A percentile compares a stretch with the other conserved stretches of the same genome.
Evolutionary conservation across 495 filamentous ascomycete genomes (phyloP).

Genomic region (Annulohypoxylon stygium): DNA sequence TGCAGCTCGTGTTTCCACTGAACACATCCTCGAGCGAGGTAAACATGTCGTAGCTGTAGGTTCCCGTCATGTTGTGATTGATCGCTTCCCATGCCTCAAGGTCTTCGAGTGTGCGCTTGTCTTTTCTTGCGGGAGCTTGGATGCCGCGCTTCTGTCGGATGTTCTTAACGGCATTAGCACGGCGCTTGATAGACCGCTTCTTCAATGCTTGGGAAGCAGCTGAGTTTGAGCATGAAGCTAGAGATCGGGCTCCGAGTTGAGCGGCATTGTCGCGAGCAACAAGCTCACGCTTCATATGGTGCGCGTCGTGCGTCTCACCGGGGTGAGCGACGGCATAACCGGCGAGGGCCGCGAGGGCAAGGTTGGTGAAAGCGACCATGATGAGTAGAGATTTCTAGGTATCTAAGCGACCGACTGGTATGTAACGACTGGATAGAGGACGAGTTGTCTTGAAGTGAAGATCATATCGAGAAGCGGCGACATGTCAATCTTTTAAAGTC

Average conservation of each 20-base stretch:
- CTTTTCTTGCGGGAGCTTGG: constrained; percentile 51
- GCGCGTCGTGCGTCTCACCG: constrained; percentile 53
- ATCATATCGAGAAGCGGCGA: constrained; percentile 15
- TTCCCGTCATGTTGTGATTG: constrained; percentile 61
- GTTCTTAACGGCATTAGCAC: constrained; percentile 54
- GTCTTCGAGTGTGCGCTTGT: constrained; percentile 58
- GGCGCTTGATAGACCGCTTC: constrained; percentile 53
- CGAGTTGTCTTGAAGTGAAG: constrained; percentile 14
- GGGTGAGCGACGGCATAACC: constrained; percentile 52
- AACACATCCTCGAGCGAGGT: constrained; percentile 64
- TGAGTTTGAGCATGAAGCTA: constrained; percentile 53
- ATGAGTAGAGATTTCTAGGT: constrained; percentile 20
- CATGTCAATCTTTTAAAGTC: constrained; percentile 14
- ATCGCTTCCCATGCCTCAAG: constrained; percentile 55
- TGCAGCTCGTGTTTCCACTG: constrained; percentile 61
- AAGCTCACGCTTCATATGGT: constrained; percentile 52
- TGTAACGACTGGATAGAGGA: constrained; percentile 18
- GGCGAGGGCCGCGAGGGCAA: constrained; percentile 45
- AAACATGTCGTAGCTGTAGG: constrained; percentile 53
- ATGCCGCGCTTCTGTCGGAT: constrained; percentile 65
- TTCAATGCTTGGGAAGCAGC: constrained; percentile 49
- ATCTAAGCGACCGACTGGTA: constrained; percentile 7
- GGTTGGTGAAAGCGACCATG: constrained; percentile 50
- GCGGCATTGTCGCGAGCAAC: constrained; percentile 53
- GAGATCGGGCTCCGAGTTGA: constrained; percentile 52